phyloP scores from a whole-genome alignment of 1,284 basidiomycete species.

The Cutaneotrichosporon spelunceum region DNA sequence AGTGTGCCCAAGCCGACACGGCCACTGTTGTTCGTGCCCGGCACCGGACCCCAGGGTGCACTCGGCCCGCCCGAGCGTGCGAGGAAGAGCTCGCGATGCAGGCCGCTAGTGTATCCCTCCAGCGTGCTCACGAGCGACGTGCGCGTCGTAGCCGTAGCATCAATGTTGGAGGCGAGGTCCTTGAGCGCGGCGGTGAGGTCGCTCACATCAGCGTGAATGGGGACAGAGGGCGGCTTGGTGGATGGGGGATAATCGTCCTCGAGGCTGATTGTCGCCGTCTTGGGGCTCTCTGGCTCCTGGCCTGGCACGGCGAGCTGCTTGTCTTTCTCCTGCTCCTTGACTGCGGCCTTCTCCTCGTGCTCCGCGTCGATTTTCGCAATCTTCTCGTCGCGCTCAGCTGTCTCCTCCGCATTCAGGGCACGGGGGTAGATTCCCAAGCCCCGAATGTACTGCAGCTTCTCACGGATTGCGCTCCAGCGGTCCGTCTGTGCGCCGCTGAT shows the following conservation, averaged over 20 bases:
- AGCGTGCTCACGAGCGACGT: constrained; percentile 46
- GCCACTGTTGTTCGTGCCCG: constrained; percentile 8
- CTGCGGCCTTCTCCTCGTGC: constrained; percentile 7
- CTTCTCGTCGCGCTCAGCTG: constrained; percentile 3
- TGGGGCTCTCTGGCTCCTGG: constrained; percentile 7
- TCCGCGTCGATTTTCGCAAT: constrained; percentile 9
- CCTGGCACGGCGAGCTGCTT: constrained; percentile 12
- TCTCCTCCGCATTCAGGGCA: neutral
- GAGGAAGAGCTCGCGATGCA: constrained; percentile 42
- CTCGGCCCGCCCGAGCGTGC: constrained; percentile 14
- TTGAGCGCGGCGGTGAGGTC: constrained; percentile 26
- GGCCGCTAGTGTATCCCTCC: constrained; percentile 42
- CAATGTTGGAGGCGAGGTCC: constrained; percentile 30
- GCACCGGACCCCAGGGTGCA: constrained; percentile 13
- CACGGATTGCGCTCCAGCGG: constrained; percentile 25
- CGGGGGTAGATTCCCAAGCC: constrained; percentile 21
- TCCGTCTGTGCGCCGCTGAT: constrained; percentile 40
- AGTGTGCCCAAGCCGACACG: constrained; percentile 38
- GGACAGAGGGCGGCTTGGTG: constrained; percentile 4
- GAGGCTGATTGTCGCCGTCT: constrained; percentile 1
- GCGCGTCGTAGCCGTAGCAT: constrained; percentile 48
- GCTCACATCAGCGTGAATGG: constrained; percentile 17
- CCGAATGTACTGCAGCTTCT: constrained; percentile 27
- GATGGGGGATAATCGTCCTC: constrained; percentile 6
- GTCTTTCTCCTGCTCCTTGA: constrained; percentile 10